Percentiles rank a stretch among this genome's conserved stretches.
phyloP scores from a whole-genome alignment of 108 stramenopile species.

The Nitzschia inconspicua region DNA sequence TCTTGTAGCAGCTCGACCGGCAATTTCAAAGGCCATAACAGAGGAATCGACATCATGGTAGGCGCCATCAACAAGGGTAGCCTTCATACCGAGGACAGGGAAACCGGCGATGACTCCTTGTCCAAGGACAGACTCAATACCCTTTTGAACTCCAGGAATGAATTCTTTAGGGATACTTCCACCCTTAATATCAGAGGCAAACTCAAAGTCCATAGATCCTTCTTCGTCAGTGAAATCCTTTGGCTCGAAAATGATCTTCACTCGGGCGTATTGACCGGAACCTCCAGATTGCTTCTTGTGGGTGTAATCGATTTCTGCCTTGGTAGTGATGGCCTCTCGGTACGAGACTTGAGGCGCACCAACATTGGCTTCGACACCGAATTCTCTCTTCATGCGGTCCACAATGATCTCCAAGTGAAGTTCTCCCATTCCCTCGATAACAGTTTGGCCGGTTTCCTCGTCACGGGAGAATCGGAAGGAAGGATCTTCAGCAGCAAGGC shows the following conservation, averaged over 20 bases:
- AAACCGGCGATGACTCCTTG: slow-evolving; percentile 93
- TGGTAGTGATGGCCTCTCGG: slow-evolving; percentile 94
- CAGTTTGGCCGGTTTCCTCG: slow-evolving; percentile 96
- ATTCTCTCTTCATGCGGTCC: slow-evolving; percentile 98
- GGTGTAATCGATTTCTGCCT: slow-evolving; percentile 94
- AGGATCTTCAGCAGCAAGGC: slow-evolving; percentile 97
- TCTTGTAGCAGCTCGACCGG: slow-evolving; percentile 89
- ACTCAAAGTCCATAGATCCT: slow-evolving; percentile 90
- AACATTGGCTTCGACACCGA: slow-evolving; percentile 93
- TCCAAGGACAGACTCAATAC: slow-evolving; percentile 93
- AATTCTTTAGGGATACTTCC: slow-evolving; percentile 97
- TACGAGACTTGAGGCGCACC: slow-evolving; percentile 94
- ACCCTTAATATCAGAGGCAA: slow-evolving; percentile 95
- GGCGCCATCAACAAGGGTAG: slow-evolving; percentile 82
- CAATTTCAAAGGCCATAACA: slow-evolving; percentile 93
- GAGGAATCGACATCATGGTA: slow-evolving; percentile 90
- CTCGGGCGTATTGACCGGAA: slow-evolving; percentile 95
- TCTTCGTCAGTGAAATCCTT: slow-evolving; percentile 87
- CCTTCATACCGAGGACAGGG: slow-evolving; percentile 97
- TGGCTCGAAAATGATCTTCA: slow-evolving; percentile 94
- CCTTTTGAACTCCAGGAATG: slow-evolving; percentile 98
- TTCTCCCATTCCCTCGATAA: slow-evolving; percentile 99
- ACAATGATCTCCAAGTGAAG: slow-evolving; percentile 99
- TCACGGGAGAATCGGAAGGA: slow-evolving; percentile 93
- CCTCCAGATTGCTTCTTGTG: slow-evolving; percentile 99